Conservation (phyloP, 2,329 filamentous ascomycete genomes). For the Neonectria magnoliae region DNA sequence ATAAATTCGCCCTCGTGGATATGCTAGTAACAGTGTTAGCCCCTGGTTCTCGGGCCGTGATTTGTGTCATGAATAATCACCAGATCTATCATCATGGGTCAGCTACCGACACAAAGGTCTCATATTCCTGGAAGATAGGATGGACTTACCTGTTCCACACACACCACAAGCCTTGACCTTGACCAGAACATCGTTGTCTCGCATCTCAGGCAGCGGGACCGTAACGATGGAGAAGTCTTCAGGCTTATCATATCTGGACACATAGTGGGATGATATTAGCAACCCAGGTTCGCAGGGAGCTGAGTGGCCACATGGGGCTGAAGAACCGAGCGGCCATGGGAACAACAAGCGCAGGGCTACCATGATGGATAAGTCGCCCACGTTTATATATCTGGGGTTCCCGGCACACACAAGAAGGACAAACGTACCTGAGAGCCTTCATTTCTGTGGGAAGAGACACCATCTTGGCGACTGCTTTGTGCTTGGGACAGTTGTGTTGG, state of each 20-base stretch:
- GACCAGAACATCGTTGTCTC: conserved; percentile 69
- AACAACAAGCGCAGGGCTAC: conserved; percentile 20
- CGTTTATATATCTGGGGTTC: conserved; percentile 22
- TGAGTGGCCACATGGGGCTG: conserved; percentile 4
- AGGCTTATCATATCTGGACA: conserved; percentile 67
- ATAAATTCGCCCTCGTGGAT: conserved; percentile 77
- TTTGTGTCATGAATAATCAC: conserved; percentile 37
- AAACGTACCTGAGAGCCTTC: conserved; percentile 69
- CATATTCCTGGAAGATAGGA: neutral
- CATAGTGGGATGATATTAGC: conserved; percentile 17
- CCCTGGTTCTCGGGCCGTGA: neutral
- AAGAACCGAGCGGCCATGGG: conserved; percentile 8
- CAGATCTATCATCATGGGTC: conserved; percentile 47
- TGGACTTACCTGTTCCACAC: conserved; percentile 64
- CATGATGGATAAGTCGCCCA: conserved; percentile 33
- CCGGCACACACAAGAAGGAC: neutral
- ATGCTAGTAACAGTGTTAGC: conserved; percentile 49
- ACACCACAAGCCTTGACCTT: conserved; percentile 76
- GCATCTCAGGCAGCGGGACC: conserved; percentile 69
- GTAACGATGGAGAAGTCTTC: conserved; percentile 69
- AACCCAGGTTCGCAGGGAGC: conserved; percentile 4
- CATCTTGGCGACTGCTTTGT: conserved; percentile 34
- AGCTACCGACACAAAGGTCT: conserved; percentile 8
- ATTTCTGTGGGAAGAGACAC: conserved; percentile 61
- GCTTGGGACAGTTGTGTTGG: neutral